phyloP scores from a whole-genome alignment of 768 basidiomycete genomes.

The Mycena olivaceomarginata region DNA sequence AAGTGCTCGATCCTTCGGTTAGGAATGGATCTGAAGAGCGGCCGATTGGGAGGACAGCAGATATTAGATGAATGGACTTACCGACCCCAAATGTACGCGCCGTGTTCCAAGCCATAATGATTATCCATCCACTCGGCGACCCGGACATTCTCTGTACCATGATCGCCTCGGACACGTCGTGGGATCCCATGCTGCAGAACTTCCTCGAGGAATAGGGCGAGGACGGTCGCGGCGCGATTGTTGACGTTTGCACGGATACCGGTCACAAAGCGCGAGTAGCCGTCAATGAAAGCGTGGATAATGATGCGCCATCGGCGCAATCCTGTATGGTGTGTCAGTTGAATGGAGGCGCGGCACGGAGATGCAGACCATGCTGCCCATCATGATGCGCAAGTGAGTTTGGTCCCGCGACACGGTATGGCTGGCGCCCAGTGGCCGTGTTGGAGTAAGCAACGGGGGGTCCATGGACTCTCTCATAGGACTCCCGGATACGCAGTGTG shows the following conservation, averaged over 20 bases:
- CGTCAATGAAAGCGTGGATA: conserved; percentile 36
- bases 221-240: conserved; percentile 25
- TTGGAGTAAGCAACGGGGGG: too few relatives aligned
- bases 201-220: conserved; percentile 12
- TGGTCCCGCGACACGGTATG: too few relatives aligned
- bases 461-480: too few relatives aligned
- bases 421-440: too few relatives aligned
- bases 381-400: too few relatives aligned
- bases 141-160: conserved; percentile 53
- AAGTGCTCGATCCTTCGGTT: too few relatives aligned
- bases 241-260: conserved; percentile 26
- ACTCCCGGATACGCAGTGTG: too few relatives aligned
- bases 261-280: conserved; percentile 43
- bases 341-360: too few relatives aligned
- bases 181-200: conserved; percentile 9
- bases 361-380: too few relatives aligned
- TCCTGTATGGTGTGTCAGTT: too few relatives aligned
- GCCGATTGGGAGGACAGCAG: too few relatives aligned
- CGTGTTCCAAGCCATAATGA: conserved; percentile 44
- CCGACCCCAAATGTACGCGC: conserved; percentile 63
- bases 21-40: neutral
- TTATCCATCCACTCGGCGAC: conserved; percentile 56
- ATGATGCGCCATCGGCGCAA: neutral
- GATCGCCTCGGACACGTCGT: conserved; percentile 22
- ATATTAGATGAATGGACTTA: conserved; percentile 33